Base-by-base conservation (phyloP, 768 basidiomycete species). In the Lactarius tabidus region DNA sequence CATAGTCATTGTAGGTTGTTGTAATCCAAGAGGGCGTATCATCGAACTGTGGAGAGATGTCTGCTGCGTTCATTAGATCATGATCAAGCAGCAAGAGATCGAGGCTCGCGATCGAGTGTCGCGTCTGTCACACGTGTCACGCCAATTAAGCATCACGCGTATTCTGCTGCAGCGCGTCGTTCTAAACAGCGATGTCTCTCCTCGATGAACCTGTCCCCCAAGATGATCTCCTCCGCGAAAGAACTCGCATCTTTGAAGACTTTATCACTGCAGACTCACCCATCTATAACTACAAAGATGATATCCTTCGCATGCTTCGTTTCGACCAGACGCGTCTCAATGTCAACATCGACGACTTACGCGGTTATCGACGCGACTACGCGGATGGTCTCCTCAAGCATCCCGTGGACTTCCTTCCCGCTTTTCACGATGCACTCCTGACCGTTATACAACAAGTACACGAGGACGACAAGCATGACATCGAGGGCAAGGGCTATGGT, bases 301-400 rank as follows among this genome's bases (percentile, higher is more conserved):
- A 90, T 63, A 89, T 96, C 69, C 81, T 83, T 53, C 84, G 86
- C 70, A 86, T 98, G 87, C 83, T 98, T 56, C 86, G 90, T 63
- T 81, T 82, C 23, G 89, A 91, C 71, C 86, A 89, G 73, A 88
- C 91, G 72, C 87, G 97, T 75, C 87, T 98, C 72, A 87, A 95
- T 71, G 86, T 99, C 75, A 98, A 97, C 76, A 84, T 98, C 71
- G 95, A 98, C 76, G 94, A 98, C 78, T 78, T 98, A 71, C 89
- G 96, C 78, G 93, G 93, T 77, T 92, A 93, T 75, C 86, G 91
- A 75, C 86, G 95, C 73, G 88, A 92, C 67, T 90, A 86, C 63
- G 88, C 92, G 6, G 89, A 94, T 70, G 93, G 95, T 0, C 81
- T 98, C 29, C 82, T 99, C 61, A 93, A 92, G 74, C 85, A 93